Conservation (phyloP, 345 rosid genomes). For the Populus euphratica region DNA sequence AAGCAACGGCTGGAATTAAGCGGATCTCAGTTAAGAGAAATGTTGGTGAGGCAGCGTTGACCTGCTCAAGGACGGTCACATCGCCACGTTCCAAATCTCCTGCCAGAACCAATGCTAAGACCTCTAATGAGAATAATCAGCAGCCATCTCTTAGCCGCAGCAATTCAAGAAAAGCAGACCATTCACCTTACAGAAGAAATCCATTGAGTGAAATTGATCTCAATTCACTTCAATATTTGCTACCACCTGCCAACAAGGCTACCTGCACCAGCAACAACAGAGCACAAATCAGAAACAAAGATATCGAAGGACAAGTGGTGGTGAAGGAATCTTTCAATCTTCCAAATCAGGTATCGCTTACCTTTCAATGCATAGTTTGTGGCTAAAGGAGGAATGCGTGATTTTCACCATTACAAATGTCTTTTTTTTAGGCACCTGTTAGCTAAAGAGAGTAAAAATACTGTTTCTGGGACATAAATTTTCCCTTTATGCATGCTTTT, state of each 20-base stretch:
- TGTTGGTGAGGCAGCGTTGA: conserved; percentile 29
- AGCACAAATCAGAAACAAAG: conserved; percentile 28
- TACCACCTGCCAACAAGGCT: conserved; percentile 29
- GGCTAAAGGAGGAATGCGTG: background rate
- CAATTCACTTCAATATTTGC: conserved; percentile 44
- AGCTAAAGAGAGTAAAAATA: background rate
- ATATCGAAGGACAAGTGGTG: conserved; percentile 21
- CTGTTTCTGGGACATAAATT: background rate
- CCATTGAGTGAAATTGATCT: conserved; percentile 68
- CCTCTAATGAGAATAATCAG: conserved; percentile 32
- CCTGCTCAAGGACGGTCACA: conserved; percentile 35
- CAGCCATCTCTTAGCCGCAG: conserved; percentile 65
- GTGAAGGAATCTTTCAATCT: conserved; percentile 31
- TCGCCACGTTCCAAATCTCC: conserved; percentile 89
- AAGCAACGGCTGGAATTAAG: conserved; percentile 30
- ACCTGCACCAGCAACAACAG: conserved; percentile 21
- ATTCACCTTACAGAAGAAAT: conserved; percentile 69
- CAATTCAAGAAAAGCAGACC: conserved; percentile 75
- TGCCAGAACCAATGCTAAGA: conserved; percentile 39
- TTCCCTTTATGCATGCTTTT: background rate
- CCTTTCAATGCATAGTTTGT: background rate
- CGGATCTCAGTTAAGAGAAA: conserved; percentile 70
- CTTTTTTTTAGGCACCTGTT: background rate
- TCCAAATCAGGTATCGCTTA: conserved; percentile 31
- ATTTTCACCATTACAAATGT: background rate